Evolutionary conservation across 202 grass and related monocot species (phyloP).

Genomic region (Setaria viridis): DNA sequence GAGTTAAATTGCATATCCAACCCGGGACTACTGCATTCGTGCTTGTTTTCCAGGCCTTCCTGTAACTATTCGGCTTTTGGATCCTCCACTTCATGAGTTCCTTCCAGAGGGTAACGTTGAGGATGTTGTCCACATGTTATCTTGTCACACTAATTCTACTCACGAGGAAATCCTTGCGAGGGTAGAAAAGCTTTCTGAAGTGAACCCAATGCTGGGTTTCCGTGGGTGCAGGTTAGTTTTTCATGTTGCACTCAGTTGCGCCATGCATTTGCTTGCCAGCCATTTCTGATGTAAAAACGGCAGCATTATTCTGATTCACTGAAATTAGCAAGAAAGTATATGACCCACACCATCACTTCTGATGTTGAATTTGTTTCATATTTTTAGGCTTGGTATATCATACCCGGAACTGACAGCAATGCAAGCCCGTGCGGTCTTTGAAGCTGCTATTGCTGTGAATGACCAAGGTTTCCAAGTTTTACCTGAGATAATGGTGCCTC

Average conservation of each 20-base stretch:
- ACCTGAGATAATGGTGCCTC: slow-evolving; percentile 97
- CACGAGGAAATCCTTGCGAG: slow-evolving; percentile 78
- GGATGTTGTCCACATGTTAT: slow-evolving; percentile 78
- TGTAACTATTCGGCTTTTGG: slow-evolving; percentile 88
- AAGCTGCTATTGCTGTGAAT: slow-evolving; percentile 65
- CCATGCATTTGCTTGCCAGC: neutral
- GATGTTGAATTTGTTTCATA: neutral
- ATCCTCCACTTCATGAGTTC: slow-evolving; percentile 96
- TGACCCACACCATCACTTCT: slow-evolving; percentile 2
- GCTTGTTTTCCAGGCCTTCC: slow-evolving; percentile 69
- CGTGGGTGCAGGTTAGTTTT: slow-evolving; percentile 84
- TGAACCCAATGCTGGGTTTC: slow-evolving; percentile 99
- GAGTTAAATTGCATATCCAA: neutral
- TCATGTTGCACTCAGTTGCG: slow-evolving; percentile 9
- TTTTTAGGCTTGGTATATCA: slow-evolving; percentile 90
- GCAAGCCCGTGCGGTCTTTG: slow-evolving; percentile 22
- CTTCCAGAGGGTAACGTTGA: slow-evolving; percentile 83
- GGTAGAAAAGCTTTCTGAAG: slow-evolving; percentile 93
- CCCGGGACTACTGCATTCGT: neutral
- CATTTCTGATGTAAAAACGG: neutral
- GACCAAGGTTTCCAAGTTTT: slow-evolving; percentile 84
- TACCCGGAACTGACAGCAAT: slow-evolving; percentile 75
- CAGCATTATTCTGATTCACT: neutral
- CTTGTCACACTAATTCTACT: slow-evolving; percentile 60
- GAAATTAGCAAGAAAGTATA: slow-evolving; percentile 5